Conservation (phyloP, 805 yeast species). For the Nakazawaea ambrosiae region DNA sequence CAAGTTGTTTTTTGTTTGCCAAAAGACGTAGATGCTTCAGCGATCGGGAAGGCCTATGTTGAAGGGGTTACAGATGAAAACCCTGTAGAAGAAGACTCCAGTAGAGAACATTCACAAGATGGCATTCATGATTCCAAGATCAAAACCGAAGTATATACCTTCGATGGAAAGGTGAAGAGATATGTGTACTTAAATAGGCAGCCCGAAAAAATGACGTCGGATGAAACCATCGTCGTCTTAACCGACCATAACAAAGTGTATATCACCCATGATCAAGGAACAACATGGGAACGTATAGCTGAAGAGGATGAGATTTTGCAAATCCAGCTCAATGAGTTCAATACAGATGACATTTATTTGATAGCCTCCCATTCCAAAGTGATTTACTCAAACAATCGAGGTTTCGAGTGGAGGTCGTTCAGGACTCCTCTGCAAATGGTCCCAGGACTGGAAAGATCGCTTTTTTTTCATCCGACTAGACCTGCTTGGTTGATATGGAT, state of each 20-base stretch:
- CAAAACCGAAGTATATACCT: conserved; percentile 32
- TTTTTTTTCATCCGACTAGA: conserved; percentile 61
- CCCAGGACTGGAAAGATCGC: conserved; percentile 27
- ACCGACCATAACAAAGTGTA: conserved; percentile 49
- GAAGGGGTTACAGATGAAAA: conserved; percentile 8
- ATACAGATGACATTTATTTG: conserved; percentile 46
- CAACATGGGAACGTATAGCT: conserved; percentile 40
- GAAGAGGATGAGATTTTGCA: conserved; percentile 37
- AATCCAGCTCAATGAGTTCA: conserved; percentile 48
- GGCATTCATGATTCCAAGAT: conserved; percentile 34
- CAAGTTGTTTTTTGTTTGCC: no score
- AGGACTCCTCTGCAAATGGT: conserved; percentile 48
- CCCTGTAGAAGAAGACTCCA: conserved; percentile 25
- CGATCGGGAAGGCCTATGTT: neutral
- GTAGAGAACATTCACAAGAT: conserved; percentile 24
- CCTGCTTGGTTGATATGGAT: conserved; percentile 59
- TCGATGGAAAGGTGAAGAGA: conserved; percentile 48
- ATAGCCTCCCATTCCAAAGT: conserved; percentile 42
- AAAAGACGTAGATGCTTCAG: no score
- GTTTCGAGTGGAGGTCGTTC: conserved; percentile 44
- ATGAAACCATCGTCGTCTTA: conserved; percentile 58
- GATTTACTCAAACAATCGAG: conserved; percentile 63
- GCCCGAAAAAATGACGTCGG: conserved; percentile 30
- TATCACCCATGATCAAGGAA: conserved; percentile 69
- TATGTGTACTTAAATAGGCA: conserved; percentile 57